phyloP scores from a whole-genome alignment of 116 monocot genomes.

The Trichopus zeylanicus region DNA sequence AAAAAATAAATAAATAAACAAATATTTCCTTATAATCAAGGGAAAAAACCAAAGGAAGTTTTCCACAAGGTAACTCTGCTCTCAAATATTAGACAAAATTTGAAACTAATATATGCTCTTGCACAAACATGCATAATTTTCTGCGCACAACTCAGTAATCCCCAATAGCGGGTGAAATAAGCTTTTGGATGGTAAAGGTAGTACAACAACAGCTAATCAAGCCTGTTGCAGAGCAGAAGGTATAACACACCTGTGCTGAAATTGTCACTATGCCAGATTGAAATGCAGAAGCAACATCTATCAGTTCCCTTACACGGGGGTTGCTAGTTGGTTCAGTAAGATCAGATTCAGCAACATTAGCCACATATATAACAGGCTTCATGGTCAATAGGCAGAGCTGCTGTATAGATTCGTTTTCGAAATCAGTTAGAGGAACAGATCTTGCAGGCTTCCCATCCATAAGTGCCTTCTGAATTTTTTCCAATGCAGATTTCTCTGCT shows the following conservation, averaged over 20 bases:
- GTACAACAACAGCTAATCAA: not conserved
- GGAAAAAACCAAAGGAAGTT: no score
- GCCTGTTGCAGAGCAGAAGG: not conserved
- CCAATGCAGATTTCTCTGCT: slow-evolving; percentile 80
- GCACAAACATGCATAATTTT: no score
- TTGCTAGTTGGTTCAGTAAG: slow-evolving; percentile 61
- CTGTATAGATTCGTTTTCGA: slow-evolving; percentile 76
- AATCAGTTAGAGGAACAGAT: slow-evolving; percentile 68
- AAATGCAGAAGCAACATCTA: slow-evolving; percentile 58
- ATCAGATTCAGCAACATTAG: slow-evolving; percentile 94
- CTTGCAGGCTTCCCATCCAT: slow-evolving; percentile 95
- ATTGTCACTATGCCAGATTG: slow-evolving; percentile 86
- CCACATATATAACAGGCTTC: slow-evolving; percentile 96
- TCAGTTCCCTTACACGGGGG: slow-evolving; percentile 74
- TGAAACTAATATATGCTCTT: no score
- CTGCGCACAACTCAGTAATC: no score
- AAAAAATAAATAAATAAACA: not conserved
- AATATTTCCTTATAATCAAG: not conserved
- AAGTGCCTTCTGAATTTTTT: slow-evolving; percentile 74
- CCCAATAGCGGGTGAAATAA: no score
- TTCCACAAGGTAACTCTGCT: no score
- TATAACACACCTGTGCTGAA: slow-evolving; percentile 78
- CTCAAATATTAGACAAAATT: no score
- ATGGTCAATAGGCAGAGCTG: slow-evolving; percentile 94
- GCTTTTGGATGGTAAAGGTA: not conserved